Evolutionary conservation across 2,329 filamentous ascomycete genomes (phyloP).

Genomic region (Botrytis cinerea): DNA sequence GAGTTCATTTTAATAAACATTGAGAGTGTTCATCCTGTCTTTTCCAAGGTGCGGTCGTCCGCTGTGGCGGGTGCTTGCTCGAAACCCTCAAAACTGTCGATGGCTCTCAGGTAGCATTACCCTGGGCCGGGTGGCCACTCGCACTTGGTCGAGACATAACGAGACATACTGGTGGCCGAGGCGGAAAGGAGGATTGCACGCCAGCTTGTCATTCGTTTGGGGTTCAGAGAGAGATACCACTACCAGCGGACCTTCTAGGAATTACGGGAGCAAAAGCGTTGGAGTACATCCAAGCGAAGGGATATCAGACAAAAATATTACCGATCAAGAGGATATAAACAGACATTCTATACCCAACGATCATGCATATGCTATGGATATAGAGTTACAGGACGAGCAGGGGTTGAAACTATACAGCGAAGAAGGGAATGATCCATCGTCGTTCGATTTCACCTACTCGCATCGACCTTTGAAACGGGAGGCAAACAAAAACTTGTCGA

Average conservation of each 20-base stretch:
- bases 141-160: conserved; percentile 28
- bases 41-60: conserved; percentile 44
- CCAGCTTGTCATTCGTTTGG: conserved; percentile 7
- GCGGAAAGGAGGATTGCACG: conserved; percentile 28
- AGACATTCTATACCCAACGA: neutral
- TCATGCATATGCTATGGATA: neutral
- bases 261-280: conserved; percentile 1
- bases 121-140: conserved; percentile 48
- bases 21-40: conserved; percentile 49
- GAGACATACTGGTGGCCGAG: conserved; percentile 38
- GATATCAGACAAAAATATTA: neutral
- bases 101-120: conserved; percentile 46
- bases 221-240: neutral
- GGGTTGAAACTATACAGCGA: neutral
- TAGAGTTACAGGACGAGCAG: neutral
- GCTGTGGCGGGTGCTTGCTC: conserved; percentile 48
- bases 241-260: conserved; percentile 12
- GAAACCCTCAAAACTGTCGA: conserved; percentile 46
- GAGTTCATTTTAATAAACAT: conserved; percentile 37
- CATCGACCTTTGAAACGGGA: neutral
- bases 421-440: neutral
- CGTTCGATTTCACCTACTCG: neutral
- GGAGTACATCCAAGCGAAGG: neutral
- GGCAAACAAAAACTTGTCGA: neutral
- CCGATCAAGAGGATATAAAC: neutral